phyloP scores from a whole-genome alignment of 2,329 filamentous ascomycete species.

The Reticulascus tulasneorum region DNA sequence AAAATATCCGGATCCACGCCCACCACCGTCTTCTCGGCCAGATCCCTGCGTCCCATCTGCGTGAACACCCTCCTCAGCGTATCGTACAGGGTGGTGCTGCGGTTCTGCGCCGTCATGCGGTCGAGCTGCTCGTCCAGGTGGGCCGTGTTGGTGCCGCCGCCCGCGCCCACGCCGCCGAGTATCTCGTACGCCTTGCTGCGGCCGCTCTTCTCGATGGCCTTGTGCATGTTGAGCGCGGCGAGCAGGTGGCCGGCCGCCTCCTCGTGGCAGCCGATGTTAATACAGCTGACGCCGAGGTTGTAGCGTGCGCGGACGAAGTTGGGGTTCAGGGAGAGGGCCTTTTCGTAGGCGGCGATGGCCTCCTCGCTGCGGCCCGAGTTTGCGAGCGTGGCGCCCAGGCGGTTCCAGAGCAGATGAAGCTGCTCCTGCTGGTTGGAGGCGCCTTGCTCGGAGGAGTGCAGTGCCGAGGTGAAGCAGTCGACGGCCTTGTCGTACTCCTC shows the following conservation, averaged over 20 bases:
- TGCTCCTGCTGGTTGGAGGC: slow-evolving; percentile 80
- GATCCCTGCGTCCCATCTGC: slow-evolving; percentile 85
- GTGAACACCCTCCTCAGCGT: slow-evolving; percentile 92
- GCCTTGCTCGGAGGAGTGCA: slow-evolving; percentile 80
- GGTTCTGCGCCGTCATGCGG: slow-evolving; percentile 88
- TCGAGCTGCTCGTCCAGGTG: slow-evolving; percentile 69
- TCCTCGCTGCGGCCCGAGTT: slow-evolving; percentile 93
- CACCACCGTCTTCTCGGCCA: slow-evolving; percentile 80
- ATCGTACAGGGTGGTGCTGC: slow-evolving; percentile 95
- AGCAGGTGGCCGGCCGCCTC: slow-evolving; percentile 92
- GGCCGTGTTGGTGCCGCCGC: slow-evolving; percentile 38
- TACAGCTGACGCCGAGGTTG: slow-evolving; percentile 93
- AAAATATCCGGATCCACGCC: slow-evolving; percentile 91
- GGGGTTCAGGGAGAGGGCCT: slow-evolving; percentile 81
- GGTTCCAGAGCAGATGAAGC: slow-evolving; percentile 94
- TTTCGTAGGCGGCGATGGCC: slow-evolving; percentile 93
- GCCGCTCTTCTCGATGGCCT: slow-evolving; percentile 82
- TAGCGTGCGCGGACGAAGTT: slow-evolving; percentile 98
- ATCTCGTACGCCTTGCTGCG: slow-evolving; percentile 81
- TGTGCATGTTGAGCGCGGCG: slow-evolving; percentile 91
- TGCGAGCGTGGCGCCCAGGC: slow-evolving; percentile 89
- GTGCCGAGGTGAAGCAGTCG: slow-evolving; percentile 92
- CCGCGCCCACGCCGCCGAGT: slow-evolving; percentile 49
- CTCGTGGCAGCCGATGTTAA: slow-evolving; percentile 93
- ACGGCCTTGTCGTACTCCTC: slow-evolving; percentile 99